Evolutionary conservation across 2,329 filamentous ascomycete species (phyloP).

Genomic region (Penicillium fuscoglaucum): DNA sequence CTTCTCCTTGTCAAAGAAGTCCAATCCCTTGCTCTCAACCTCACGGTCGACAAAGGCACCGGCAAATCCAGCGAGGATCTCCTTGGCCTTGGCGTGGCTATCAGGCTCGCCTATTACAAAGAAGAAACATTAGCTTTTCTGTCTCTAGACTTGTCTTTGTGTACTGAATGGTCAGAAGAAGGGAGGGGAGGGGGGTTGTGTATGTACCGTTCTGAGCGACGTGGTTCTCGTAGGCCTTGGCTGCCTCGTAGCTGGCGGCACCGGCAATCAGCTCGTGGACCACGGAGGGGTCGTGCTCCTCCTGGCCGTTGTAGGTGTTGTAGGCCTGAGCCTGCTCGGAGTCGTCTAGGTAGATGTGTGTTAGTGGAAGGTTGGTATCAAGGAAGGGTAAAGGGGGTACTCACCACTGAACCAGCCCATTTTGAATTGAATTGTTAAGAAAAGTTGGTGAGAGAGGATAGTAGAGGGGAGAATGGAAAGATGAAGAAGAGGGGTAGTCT

Average conservation of each 20-base stretch:
- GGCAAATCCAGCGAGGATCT: slow-evolving; percentile 71
- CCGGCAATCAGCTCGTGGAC: slow-evolving; percentile 75
- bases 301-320: slow-evolving; percentile 25
- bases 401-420: slow-evolving; percentile 30
- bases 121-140: neutral
- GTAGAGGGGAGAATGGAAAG: neutral
- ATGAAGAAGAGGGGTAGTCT: neutral
- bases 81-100: slow-evolving; percentile 72
- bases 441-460: neutral
- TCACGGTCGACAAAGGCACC: slow-evolving; percentile 76
- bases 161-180: too few species aligned
- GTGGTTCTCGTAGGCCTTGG: slow-evolving; percentile 75
- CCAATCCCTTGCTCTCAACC: slow-evolving; percentile 65
- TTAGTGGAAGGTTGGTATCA: slow-evolving; percentile 31
- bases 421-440: slow-evolving; percentile 11
- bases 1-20: slow-evolving; percentile 59
- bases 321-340: slow-evolving; percentile 55
- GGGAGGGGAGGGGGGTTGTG: neutral
- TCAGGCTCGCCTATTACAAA: slow-evolving; percentile 61
- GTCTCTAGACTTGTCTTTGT: too few species aligned
- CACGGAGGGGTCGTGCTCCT: slow-evolving; percentile 60
- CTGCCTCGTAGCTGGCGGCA: slow-evolving; percentile 74
- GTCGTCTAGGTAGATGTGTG: slow-evolving; percentile 27
- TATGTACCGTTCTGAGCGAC: slow-evolving; percentile 65
- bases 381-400: slow-evolving; percentile 40